Conservation (phyloP, 1,284 basidiomycete genomes). For the Leccinum pachyderme region DNA sequence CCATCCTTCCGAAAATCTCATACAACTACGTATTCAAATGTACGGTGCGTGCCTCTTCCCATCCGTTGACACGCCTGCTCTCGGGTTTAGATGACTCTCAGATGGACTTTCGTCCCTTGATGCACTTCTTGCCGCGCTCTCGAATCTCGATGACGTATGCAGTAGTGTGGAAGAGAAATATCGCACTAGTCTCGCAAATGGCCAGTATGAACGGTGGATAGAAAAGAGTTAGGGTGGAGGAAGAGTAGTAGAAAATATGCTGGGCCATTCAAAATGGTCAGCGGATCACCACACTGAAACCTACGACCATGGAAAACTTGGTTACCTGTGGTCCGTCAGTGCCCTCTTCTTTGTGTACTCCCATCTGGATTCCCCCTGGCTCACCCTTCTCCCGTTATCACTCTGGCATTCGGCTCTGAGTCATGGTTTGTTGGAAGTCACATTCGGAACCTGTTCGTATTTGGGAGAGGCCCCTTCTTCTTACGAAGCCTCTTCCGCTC, state of each 20-base stretch:
- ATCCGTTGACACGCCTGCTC: not conserved
- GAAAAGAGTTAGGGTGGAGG: constrained; percentile 54
- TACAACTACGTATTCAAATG: constrained; percentile 97
- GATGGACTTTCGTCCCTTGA: constrained; percentile 65
- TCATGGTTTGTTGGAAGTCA: no score
- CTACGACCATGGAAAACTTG: constrained; percentile 29
- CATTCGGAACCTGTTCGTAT: no score
- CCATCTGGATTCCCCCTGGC: constrained; percentile 17
- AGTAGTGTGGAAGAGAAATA: constrained; percentile 68
- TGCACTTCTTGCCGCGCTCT: constrained; percentile 72
- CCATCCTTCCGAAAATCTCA: constrained; percentile 95
- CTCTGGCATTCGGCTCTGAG: no score
- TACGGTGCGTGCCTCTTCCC: constrained; percentile 66
- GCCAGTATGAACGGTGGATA: constrained; percentile 61
- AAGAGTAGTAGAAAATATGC: constrained; percentile 17
- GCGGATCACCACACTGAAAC: constrained; percentile 1
- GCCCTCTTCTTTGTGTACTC: not conserved
- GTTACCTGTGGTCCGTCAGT: constrained; percentile 5
- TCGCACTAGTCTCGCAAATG: constrained; percentile 50
- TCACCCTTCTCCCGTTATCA: no score
- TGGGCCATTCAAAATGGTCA: constrained; percentile 18
- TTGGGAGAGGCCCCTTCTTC: not conserved
- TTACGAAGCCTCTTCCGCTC: constrained; percentile 23
- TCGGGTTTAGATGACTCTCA: not conserved
- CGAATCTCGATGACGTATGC: constrained; percentile 74